Base-by-base conservation (phyloP, 495 filamentous ascomycete species). In the Apodospora peruviana region DNA sequence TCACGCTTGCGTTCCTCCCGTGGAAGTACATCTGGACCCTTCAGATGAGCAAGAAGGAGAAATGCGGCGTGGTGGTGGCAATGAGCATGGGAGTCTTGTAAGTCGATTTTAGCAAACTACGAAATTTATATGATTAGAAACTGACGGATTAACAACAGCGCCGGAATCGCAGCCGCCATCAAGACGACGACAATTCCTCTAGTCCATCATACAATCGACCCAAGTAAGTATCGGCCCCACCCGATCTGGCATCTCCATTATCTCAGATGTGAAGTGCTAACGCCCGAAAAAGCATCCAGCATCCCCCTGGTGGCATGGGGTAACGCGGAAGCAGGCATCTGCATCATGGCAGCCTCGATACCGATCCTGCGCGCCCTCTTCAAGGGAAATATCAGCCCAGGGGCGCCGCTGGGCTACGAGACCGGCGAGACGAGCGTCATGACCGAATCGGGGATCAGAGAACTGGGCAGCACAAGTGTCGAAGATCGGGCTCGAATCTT, bases 11-110 rank as follows among this genome's bases (percentile, higher is more conserved):
- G 2, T 25, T 65, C 7, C 40, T 69, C 11, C 65, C 65, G 9
- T 70, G 67, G 67, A 59, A 47, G 27, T 59, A 64, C 29, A 57
- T 70, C 3, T 66, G 58, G 61, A 50, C 40, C 7, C 48, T 65
- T 14, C 50, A 64, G 40, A 64, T 70, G 64, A 59, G 55, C 19
- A 61, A 44, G 21, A 58, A 57, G 22, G 67, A 69, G 51, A 64
- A 58, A 48, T 44, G 67, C 19, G 67, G 67, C 5, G 66, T 70
- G 3, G 59, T 50, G 10, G 16, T 66, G 5, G 65, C 63, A 2
- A 70, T 70, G 67, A 68, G 61, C 47, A 64, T 70, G 57, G 67
- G 67, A 8, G 43, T 70, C 10, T 66, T 72, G 68, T 71, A 47
- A 42, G 70, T 56, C 1, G 40, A 19, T 41, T 18, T 45, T 38